Percentiles rank a stretch among this genome's conserved stretches.
phyloP scores from a whole-genome alignment of 2,329 filamentous ascomycete genomes.

The Cladophialophora chaetospira region DNA sequence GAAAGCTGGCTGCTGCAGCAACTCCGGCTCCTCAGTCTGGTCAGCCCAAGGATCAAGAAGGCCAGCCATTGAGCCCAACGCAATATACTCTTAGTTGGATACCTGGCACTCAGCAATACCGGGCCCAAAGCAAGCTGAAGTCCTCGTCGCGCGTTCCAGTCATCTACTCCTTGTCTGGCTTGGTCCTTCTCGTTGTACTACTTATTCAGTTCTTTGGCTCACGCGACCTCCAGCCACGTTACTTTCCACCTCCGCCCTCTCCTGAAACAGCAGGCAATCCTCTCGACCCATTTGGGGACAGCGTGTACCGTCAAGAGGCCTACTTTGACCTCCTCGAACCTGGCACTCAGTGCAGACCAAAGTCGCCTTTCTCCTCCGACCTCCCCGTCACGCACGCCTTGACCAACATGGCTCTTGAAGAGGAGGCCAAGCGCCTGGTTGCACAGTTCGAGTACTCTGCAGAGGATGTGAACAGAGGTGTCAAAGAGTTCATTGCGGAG shows the following conservation, averaged over 20 bases:
- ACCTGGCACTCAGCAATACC: constrained; percentile 25
- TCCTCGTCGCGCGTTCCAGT: constrained; percentile 20
- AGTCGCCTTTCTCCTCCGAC: constrained; percentile 31
- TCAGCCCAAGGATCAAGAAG: constrained; percentile 1
- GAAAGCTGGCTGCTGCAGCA: constrained; percentile 26
- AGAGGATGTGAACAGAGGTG: constrained; percentile 74
- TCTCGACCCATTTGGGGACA: constrained; percentile 33
- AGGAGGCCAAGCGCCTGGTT: constrained; percentile 77
- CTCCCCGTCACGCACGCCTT: constrained; percentile 28
- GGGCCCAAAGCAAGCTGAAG: constrained; percentile 23
- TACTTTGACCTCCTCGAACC: constrained; percentile 34
- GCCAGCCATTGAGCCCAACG: constrained; percentile 17
- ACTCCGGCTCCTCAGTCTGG: constrained; percentile 5
- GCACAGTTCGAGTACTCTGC: constrained; percentile 83
- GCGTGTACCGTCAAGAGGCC: constrained; percentile 34
- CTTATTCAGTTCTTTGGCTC: constrained; percentile 23
- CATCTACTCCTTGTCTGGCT: constrained; percentile 28
- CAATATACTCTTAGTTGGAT: constrained; percentile 20
- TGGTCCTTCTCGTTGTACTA: constrained; percentile 23
- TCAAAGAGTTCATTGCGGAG: constrained; percentile 82
- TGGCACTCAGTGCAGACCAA: constrained; percentile 34
- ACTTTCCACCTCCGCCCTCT: background rate
- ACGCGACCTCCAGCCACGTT: constrained; percentile 12
- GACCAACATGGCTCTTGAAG: constrained; percentile 47
- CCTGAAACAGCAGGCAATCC: constrained; percentile 6